phyloP scores from a whole-genome alignment of 1,284 basidiomycete genomes.

The Sparassis latifolia region DNA sequence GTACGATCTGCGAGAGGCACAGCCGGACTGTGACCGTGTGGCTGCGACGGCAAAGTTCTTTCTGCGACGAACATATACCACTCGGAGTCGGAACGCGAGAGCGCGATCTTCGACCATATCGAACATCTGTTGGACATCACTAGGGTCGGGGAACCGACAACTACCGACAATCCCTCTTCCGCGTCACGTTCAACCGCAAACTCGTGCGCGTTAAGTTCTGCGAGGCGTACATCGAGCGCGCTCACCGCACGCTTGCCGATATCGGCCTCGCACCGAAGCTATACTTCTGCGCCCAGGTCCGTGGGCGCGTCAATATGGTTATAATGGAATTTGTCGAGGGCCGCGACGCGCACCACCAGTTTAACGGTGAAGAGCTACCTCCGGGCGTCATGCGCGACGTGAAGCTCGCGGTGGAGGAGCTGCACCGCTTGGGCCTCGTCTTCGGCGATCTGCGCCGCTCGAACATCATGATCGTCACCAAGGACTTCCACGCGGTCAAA shows the following conservation, averaged over 20 bases:
- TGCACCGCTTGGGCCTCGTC: constrained; percentile 2
- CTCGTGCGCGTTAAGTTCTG: constrained; percentile 10
- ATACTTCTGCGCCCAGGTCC: neutral
- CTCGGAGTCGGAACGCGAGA: neutral
- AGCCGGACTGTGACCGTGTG: neutral
- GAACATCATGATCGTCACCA: constrained; percentile 2
- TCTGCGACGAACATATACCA: neutral
- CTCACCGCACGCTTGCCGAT: neutral
- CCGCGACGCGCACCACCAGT: neutral
- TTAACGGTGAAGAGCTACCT: neutral
- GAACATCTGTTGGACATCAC: neutral
- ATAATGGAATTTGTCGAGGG: constrained; percentile 6
- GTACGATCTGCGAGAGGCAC: neutral
- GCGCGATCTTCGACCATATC: neutral
- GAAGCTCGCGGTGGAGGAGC: neutral
- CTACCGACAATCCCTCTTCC: constrained; percentile 1
- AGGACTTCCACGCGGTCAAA: neutral
- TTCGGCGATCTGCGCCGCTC: constrained; percentile 7
- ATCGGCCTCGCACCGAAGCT: constrained; percentile 2
- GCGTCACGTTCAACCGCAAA: neutral
- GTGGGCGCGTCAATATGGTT: constrained; percentile 3
- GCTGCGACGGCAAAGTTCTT: neutral
- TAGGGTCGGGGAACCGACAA: neutral
- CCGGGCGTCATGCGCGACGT: constrained; percentile 1
- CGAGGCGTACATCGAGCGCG: constrained; percentile 3